A percentile compares a stretch with the other conserved stretches of the same genome.
These are phyloP conservation scores for Carex arenaria DNA, from an alignment of 202 grass and related monocot species.

Conservation along the genomic window DNA sequence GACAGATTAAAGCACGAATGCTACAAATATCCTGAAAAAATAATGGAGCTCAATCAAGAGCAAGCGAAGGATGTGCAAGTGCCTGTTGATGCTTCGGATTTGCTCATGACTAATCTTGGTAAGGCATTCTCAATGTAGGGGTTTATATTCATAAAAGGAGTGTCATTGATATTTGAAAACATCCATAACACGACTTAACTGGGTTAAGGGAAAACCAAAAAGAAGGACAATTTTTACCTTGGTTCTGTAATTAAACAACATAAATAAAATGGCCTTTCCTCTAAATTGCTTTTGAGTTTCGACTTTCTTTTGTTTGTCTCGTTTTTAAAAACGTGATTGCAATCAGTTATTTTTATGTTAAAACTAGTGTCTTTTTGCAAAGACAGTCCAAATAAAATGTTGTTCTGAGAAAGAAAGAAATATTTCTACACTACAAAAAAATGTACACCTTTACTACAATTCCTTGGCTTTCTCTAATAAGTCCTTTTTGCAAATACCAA, in stretches of 20 bases:
- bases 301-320: constrained; percentile 1
- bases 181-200: background rate
- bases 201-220: background rate
- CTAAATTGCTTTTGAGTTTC: background rate
- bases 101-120: constrained; percentile 8
- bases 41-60: constrained; percentile 60
- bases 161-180: background rate
- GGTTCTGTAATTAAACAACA: background rate
- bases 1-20: constrained; percentile 74
- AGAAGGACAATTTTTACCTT: background rate
- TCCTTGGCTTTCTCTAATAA: background rate
- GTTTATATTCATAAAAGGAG: background rate
- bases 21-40: constrained; percentile 58
- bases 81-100: constrained; percentile 4
- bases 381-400: background rate
- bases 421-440: background rate
- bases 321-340: background rate
- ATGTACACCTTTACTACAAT: background rate
- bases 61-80: constrained; percentile 34
- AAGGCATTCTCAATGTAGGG: background rate
- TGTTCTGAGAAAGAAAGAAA: background rate
- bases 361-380: background rate
- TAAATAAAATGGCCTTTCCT: background rate
- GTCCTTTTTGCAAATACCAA: constrained; percentile 3
- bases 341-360: background rate